Base-by-base conservation (phyloP, 306 rosid genomes). In the Begonia peltatifolia region DNA sequence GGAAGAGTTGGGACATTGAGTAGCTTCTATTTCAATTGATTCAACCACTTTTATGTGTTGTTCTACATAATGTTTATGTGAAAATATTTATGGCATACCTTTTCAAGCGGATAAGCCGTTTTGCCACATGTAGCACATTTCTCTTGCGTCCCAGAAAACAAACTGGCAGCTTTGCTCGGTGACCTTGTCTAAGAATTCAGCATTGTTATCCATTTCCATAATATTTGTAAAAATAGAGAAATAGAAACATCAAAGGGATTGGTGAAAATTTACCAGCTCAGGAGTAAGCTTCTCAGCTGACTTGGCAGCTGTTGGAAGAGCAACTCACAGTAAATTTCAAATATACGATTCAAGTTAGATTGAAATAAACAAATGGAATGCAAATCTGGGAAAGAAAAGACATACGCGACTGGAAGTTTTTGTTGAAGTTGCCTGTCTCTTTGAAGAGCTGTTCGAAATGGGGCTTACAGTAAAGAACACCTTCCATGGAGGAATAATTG, bases 401-500 rank as follows among this genome's bases (percentile, higher is more conserved):
- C 93, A 49, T 84, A 88, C 96, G 74, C 11, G 94, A 81, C 75
- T 71, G 84, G 64, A 88, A 88, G 68, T 81, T 88, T 78, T 84
- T 88, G 76, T 61, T 79, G 82, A 84, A 84, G 58, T 53, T 81
- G 10, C 96, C 94, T 2, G 78, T 58, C 76, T 84, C 96, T 76
- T 84, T 88, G 79, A 88, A 84, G 54, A 88, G 96, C 78, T 84
- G 96, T 76, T 88, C 96, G 56, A 79, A 87, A 63, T 87, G 96
- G 69, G 94, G 94, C 75, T 84, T 87, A 52, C 94, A 87, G 62
- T 87, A 84, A 35, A 88, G 74, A 61, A 88, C 86, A 58, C 97
- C 97, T 70, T 89, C 97, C 93, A 89, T 84, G 56, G 97, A 89
- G 50, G 90, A 89, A 67, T 84, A 89, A 78, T 62, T 84, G 78